A percentile compares a stretch with the other conserved stretches of the same genome.
phyloP scores from a whole-genome alignment of 2,329 filamentous ascomycete genomes.

The Pseudogymnoascus verrucosus region DNA sequence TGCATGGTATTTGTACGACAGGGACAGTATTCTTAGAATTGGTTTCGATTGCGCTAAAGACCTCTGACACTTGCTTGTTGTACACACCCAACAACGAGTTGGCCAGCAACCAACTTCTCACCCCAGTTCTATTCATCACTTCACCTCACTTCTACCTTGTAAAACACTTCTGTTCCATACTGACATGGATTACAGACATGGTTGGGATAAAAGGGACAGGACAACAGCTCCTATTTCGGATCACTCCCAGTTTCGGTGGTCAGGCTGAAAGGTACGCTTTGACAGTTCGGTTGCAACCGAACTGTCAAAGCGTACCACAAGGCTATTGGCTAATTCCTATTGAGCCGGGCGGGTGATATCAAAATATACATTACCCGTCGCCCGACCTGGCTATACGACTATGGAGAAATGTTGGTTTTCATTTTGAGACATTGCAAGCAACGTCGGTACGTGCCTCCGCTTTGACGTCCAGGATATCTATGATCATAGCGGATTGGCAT shows the following conservation, averaged over 20 bases:
- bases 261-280: not conserved
- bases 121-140: not conserved
- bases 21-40: not conserved
- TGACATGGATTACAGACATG: not conserved
- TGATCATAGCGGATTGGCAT: not conserved
- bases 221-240: not conserved
- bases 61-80: not conserved
- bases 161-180: not conserved
- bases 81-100: not conserved
- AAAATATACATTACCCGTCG: not conserved
- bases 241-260: not conserved
- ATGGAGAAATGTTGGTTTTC: not conserved
- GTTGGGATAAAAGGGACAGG: not conserved
- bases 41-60: not conserved
- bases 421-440: not conserved
- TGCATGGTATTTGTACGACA: not conserved
- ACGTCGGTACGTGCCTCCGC: not conserved
- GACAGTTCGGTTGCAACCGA: not conserved
- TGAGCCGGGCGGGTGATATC: not conserved
- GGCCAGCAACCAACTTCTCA: not conserved
- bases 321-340: not conserved
- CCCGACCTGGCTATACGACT: not conserved
- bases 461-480: not conserved
- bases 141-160: not conserved
- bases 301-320: not conserved